Evolutionary conservation across 2,329 filamentous ascomycete species (phyloP).

Genomic region (Hypoxylon rubiginosum): DNA sequence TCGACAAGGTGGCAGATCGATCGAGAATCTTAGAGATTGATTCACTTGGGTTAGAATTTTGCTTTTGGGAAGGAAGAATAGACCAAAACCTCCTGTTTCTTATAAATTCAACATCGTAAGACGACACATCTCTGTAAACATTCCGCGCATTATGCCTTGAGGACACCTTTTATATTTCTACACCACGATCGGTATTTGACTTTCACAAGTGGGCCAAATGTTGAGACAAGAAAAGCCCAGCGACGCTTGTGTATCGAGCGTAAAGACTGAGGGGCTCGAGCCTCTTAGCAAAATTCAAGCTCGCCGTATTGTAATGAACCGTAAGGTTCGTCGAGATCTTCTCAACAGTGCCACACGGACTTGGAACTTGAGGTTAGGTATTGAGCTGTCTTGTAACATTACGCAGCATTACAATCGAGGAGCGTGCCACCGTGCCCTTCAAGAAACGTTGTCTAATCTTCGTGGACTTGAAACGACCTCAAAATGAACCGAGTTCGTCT

Average conservation of each 20-base stretch:
- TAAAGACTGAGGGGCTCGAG: not conserved
- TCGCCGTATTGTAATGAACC: too few species aligned
- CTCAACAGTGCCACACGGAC: not conserved
- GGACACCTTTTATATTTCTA: too few species aligned
- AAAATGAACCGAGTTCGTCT: slow-evolving; percentile 4
- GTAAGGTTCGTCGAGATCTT: not conserved
- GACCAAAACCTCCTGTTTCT: not conserved
- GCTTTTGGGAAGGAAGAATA: not conserved
- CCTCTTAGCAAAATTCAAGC: too few species aligned
- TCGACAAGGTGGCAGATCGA: not conserved
- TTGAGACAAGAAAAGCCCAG: not conserved
- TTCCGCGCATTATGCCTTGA: too few species aligned
- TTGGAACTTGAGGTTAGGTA: too few species aligned
- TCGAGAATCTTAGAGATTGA: not conserved
- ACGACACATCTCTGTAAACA: too few species aligned
- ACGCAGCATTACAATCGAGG: not conserved
- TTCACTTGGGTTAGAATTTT: not conserved
- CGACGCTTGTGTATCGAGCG: not conserved
- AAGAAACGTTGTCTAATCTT: not conserved
- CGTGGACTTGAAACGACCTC: not conserved
- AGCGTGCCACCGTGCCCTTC: not conserved
- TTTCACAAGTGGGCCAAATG: too few species aligned
- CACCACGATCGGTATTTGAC: too few species aligned
- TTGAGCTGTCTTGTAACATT: not conserved
- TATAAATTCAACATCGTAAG: too few species aligned